phyloP scores from a whole-genome alignment of 177 flowering plant genomes.

The Tripterygium wilfordii region DNA sequence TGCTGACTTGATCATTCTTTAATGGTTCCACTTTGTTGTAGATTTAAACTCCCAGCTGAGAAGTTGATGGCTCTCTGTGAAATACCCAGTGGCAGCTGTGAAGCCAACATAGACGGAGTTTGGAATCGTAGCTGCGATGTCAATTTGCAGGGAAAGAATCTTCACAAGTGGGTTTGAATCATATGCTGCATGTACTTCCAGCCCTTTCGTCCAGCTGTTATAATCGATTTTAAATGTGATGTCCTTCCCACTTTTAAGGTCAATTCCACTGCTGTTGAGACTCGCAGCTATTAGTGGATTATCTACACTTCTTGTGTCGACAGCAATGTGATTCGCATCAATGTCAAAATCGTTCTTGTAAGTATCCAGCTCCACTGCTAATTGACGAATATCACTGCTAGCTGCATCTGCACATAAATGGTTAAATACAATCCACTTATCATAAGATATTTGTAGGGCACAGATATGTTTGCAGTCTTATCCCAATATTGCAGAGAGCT shows the following conservation, averaged over 20 bases:
- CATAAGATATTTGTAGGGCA: too few relatives aligned
- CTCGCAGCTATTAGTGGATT: slow-evolving; percentile 19
- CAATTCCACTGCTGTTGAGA: slow-evolving; percentile 22
- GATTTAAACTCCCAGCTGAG: slow-evolving; percentile 35
- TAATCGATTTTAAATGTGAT: slow-evolving; percentile 26
- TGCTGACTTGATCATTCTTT: too few relatives aligned
- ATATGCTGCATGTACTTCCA: slow-evolving; percentile 24
- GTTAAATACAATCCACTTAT: too few relatives aligned
- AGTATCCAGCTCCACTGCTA: slow-evolving; percentile 55
- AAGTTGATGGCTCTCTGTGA: slow-evolving; percentile 33
- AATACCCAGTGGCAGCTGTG: slow-evolving; percentile 33
- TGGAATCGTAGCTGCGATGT: slow-evolving; percentile 29
- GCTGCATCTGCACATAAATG: too few relatives aligned
- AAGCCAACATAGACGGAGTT: slow-evolving; percentile 33
- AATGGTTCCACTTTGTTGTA: too few relatives aligned
- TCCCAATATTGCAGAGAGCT: too few relatives aligned
- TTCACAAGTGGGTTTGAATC: slow-evolving; percentile 14
- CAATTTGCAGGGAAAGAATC: slow-evolving; percentile 22
- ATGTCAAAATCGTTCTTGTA: slow-evolving; percentile 39
- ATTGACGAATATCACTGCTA: too few relatives aligned
- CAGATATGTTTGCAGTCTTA: too few relatives aligned
- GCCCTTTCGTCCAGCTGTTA: slow-evolving; percentile 23
- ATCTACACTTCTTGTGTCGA: slow-evolving; percentile 30
- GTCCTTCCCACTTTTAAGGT: slow-evolving; percentile 33
- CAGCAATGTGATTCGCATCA: slow-evolving; percentile 37